Evolutionary conservation across 371 early-diverging fungal species (phyloP).

Genomic region (Rhizopus stolonifer): DNA sequence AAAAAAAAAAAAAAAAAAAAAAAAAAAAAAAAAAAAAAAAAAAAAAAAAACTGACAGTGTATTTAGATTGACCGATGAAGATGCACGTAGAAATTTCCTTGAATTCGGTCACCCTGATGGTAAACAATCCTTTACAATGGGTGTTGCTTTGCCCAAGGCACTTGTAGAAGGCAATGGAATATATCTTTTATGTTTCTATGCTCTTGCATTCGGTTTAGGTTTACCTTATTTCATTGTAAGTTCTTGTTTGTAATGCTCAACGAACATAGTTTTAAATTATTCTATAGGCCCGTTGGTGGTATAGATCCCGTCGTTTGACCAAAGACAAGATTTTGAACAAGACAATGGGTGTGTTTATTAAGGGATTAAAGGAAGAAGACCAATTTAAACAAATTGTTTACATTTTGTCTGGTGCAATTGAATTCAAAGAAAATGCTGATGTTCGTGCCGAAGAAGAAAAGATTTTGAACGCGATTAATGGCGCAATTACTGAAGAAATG

Average conservation of each 20-base stretch:
- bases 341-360: slow-evolving; percentile 90
- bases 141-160: slow-evolving; percentile 91
- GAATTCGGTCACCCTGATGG: slow-evolving; percentile 97
- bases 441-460: slow-evolving; percentile 55
- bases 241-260: neutral
- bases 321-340: slow-evolving; percentile 85
- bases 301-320: slow-evolving; percentile 81
- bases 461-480: slow-evolving; percentile 48
- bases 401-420: slow-evolving; percentile 66
- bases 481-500: slow-evolving; percentile 56
- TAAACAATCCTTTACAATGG: slow-evolving; percentile 85
- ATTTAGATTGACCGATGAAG: slow-evolving; percentile 86
- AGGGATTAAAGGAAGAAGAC: slow-evolving; percentile 80
- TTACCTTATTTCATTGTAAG: slow-evolving; percentile 82
- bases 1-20: too few species aligned
- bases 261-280: neutral
- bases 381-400: slow-evolving; percentile 59
- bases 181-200: slow-evolving; percentile 79
- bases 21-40: neutral
- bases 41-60: neutral
- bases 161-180: slow-evolving; percentile 86
- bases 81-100: slow-evolving; percentile 86
- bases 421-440: slow-evolving; percentile 66
- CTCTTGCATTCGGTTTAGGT: slow-evolving; percentile 82
- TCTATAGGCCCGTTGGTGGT: slow-evolving; percentile 88